Percentiles rank a stretch among this genome's conserved stretches.
Evolutionary conservation across 176 grass and related monocot species (phyloP).

Genomic region (Zea mays): Zm-B73-REFERENCE-NAM-5.0 NC_050099.1:166215001-166215500

Average conservation of each 20-base stretch:
- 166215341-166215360: conserved; percentile 25
- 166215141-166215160: background rate
- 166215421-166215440: background rate
- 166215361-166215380: conserved; percentile 17
- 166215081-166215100: conserved; percentile 37
- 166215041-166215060: conserved; percentile 81
- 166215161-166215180: background rate
- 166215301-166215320: background rate
- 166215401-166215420: conserved; percentile 22
- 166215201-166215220: conserved; percentile 12
- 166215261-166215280: background rate
- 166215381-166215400: conserved; percentile 17
- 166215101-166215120: conserved; percentile 28
- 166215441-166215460: background rate
- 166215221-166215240: conserved; percentile 2
- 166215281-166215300: background rate
- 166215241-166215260: conserved; percentile 8
- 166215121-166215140: conserved; percentile 4
- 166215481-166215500: background rate
- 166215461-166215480: background rate
- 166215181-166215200: background rate
- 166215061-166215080: conserved; percentile 93
- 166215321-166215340: conserved; percentile 2
- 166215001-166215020: conserved; percentile 99
- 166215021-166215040: conserved; percentile 87